Conservation (phyloP, 2,329 filamentous ascomycete genomes). For the Zasmidium citrigriseum region DNA sequence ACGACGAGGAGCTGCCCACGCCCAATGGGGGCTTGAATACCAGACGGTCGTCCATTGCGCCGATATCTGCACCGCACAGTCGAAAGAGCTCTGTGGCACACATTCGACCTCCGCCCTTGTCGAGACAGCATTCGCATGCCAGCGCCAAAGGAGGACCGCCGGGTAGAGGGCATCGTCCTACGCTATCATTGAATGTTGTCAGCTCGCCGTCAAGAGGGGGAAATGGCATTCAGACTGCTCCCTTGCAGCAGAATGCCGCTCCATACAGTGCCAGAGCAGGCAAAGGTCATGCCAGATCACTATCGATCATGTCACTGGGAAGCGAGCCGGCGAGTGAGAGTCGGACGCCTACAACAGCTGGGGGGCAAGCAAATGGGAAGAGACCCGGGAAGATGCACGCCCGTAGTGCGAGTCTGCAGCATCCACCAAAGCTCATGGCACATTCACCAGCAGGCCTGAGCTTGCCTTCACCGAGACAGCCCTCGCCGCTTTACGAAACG, state of each 20-base stretch:
- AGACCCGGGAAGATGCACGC: constrained; percentile 67
- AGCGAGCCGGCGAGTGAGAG: constrained; percentile 40
- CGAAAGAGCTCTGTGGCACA: constrained; percentile 26
- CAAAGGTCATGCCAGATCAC: constrained; percentile 47
- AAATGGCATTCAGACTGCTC: constrained; percentile 25
- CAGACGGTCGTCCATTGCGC: constrained; percentile 18
- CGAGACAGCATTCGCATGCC: constrained; percentile 22
- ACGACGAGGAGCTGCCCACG: constrained; percentile 35
- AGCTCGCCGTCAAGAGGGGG: constrained; percentile 33
- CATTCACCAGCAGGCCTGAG: constrained; percentile 14
- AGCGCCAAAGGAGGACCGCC: constrained; percentile 20
- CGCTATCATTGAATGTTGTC: constrained; percentile 60
- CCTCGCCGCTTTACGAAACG: constrained; percentile 44
- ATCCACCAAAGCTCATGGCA: constrained; percentile 50
- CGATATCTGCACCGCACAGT: constrained; percentile 21
- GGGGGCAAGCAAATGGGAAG: constrained; percentile 23
- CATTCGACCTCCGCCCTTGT: constrained; percentile 13
- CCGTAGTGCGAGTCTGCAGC: constrained; percentile 79
- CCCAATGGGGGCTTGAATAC: constrained; percentile 17
- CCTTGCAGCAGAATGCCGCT: constrained; percentile 20
- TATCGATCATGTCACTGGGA: constrained; percentile 53
- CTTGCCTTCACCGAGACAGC: constrained; percentile 33
- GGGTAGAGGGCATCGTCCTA: constrained; percentile 62
- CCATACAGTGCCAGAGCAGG: constrained; percentile 48
- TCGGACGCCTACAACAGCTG: constrained; percentile 15